Evolutionary conservation across 208 protist species (phyloP).

Genomic region (Leishmania amazonensis): DNA sequence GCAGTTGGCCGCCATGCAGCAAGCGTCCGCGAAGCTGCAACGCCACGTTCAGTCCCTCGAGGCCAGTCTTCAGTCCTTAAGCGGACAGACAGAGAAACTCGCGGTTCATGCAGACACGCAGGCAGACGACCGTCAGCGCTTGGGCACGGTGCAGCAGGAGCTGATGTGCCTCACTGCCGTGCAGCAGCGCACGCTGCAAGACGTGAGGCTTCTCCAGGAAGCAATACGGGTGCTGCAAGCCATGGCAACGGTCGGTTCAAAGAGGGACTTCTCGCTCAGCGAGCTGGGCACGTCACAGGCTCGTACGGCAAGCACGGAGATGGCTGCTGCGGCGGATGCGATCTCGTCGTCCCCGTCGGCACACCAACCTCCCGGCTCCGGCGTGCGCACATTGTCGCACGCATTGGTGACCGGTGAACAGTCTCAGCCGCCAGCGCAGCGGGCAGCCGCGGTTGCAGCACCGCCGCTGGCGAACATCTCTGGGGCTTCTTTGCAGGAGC

Average conservation of each 20-base stretch:
- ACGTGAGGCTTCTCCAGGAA: constrained; percentile 25
- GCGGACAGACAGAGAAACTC: constrained; percentile 14
- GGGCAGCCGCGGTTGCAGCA: background rate
- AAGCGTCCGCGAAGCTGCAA: constrained; percentile 4
- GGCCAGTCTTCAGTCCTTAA: constrained; percentile 14
- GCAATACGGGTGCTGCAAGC: constrained; percentile 10
- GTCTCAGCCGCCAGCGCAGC: background rate
- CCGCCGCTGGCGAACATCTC: background rate
- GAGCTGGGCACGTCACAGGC: constrained; percentile 13
- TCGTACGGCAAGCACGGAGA: constrained; percentile 36
- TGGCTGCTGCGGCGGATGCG: constrained; percentile 14
- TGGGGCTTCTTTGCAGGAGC: background rate
- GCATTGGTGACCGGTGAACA: background rate
- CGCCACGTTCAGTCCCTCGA: constrained; percentile 17
- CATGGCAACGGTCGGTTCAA: background rate
- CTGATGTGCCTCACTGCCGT: constrained; percentile 10
- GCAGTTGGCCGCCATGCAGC: constrained; percentile 16
- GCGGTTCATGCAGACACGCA: constrained; percentile 14
- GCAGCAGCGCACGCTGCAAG: constrained; percentile 25
- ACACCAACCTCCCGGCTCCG: constrained; percentile 9
- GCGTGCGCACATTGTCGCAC: background rate
- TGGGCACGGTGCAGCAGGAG: constrained; percentile 27
- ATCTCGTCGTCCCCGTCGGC: constrained; percentile 30
- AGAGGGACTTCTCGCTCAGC: constrained; percentile 15
- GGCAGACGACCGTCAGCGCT: constrained; percentile 10